These are phyloP conservation scores for Samsoniella hepiali DNA, from an alignment of 2,329 filamentous ascomycete species.

Conservation along the genomic window DNA sequence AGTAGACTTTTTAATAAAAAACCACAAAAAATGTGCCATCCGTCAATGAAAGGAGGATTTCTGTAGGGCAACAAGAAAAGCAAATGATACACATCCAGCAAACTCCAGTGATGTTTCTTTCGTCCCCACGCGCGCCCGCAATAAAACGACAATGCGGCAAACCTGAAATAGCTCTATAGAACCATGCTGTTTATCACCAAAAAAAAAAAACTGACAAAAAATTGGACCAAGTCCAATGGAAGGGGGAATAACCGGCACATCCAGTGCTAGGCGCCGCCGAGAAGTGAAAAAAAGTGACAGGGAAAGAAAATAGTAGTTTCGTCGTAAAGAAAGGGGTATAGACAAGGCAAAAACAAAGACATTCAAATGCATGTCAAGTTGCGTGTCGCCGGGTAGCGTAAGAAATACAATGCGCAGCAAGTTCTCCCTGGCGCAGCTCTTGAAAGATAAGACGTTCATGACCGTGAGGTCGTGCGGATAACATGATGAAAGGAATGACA, in stretches of 20 bases:
- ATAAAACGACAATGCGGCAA: constrained; percentile 5
- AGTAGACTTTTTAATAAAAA: constrained; percentile 11
- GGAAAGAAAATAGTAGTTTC: constrained; percentile 9
- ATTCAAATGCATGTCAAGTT: constrained; percentile 12
- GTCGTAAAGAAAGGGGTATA: constrained; percentile 18
- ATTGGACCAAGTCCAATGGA: neutral
- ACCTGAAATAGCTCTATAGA: constrained; percentile 12
- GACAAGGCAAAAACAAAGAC: constrained; percentile 17
- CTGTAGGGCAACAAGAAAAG: neutral
- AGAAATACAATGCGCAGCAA: constrained; percentile 5
- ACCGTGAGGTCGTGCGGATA: neutral
- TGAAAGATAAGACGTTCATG: neutral
- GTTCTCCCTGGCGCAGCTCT: constrained; percentile 6
- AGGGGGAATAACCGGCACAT: neutral
- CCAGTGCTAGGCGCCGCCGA: constrained; percentile 6
- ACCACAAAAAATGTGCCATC: neutral
- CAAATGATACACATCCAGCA: constrained; percentile 15
- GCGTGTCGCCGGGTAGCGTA: constrained; percentile 10
- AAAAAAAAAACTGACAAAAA: constrained; percentile 12
- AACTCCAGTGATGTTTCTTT: constrained; percentile 16
- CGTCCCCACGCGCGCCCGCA: constrained; percentile 4
- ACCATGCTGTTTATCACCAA: constrained; percentile 15
- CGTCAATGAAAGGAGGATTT: neutral
- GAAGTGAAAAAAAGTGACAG: constrained; percentile 1
- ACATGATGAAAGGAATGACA: neutral